Evolutionary conservation across 2,329 filamentous ascomycete genomes (phyloP), one percentile per base, ranked within the genome.

Genomic region (Phialemoniopsis sp.): DNA sequence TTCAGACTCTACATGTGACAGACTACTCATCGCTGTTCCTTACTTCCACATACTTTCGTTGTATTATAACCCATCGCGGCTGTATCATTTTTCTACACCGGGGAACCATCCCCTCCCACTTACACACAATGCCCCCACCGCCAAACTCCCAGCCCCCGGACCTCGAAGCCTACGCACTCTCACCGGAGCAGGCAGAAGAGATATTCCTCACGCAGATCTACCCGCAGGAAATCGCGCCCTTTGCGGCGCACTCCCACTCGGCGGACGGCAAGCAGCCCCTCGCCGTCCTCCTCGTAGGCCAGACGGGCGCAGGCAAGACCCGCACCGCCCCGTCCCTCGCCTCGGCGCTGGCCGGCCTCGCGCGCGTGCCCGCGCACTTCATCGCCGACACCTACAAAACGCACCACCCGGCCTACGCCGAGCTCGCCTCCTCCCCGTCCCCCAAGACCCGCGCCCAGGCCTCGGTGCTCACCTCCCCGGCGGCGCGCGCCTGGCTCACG

Each of bases 331-430:
- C 66, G 3, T 47, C 52, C 28, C 52, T 72, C 36, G 53, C 58
- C 14, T 35, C 44, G 4, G 60, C 63, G 34, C 48, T 72, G 18
- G 21, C 32, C 14, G 21, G 37, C 13, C 36, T 44, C 31, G 37
- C 6, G n/a, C 5, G 29, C 15, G 13, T 38, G 14, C 42, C 54
- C 13, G 60, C 58, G 14, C 68, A 73, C 54, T 60, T 73, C 46
- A 64, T 72, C 40, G 67, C 68, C 39, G 68, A 72, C 58, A 66
- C 64, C 16, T 71, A 69, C 62, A 73, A 73, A 48, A 60, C 62
- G 4, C 65, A 70, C 54, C 68, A 73, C 51, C 69, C 69, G 0
- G 43, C 55, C 14, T 70, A 69, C 52, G 21, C 46, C 13, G n/a
- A 38, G 3, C 54, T 67, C 18, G 44, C 63, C 7, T 34, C 45